Evolutionary conservation across 2,329 filamentous ascomycete species (phyloP), one percentile per base, ranked within the genome.

Genomic region (Plectosphaerella sp.): DNA sequence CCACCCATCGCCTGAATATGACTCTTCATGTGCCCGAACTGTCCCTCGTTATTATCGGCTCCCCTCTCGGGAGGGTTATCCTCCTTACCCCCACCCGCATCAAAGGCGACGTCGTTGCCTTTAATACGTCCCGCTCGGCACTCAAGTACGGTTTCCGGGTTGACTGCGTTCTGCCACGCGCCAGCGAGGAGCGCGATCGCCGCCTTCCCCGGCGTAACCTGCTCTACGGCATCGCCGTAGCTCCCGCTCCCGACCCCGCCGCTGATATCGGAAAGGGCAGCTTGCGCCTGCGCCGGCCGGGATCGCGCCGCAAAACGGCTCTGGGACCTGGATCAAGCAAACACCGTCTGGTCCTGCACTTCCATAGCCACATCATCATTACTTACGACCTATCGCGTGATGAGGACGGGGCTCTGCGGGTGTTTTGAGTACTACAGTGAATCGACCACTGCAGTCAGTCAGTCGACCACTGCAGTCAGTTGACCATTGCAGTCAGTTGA

Each of bases 301-400:
- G 36, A 5, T 41, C 49, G 20, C 35, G 10, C n/a, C 22, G 48
- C 22, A 43, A 33, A 37, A 41, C 61, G 35, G 55, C 52, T n/a
- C 55, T 58, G 28, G 56, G 60, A 50, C 54, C 60, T 8, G 55
- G 62, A 33, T 66, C 72, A 54, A 72, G 74, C 57, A 74, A 80
- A 52, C 91, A 86, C 76, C 73, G 87, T 53, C 58, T 93, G 52
- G 79, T 93, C 64, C 68, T 92, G 66, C 84, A 89, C 64, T 92
- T 87, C 64, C 77, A 78, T 53, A 83, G 91, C 66, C 83, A 89
- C 60, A 79, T 80, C 2, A 78, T 92, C 25, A 62, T 90, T 57
- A 85, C 79, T 53, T 92, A 91, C 69, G 84, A 89, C 65, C 67
- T 91, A 50, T 73, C 68, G 45, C 71, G 78, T 24, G 67, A 72